Base-by-base conservation (phyloP, 306 rosid genomes). In the Prunus mongolica region DNA sequence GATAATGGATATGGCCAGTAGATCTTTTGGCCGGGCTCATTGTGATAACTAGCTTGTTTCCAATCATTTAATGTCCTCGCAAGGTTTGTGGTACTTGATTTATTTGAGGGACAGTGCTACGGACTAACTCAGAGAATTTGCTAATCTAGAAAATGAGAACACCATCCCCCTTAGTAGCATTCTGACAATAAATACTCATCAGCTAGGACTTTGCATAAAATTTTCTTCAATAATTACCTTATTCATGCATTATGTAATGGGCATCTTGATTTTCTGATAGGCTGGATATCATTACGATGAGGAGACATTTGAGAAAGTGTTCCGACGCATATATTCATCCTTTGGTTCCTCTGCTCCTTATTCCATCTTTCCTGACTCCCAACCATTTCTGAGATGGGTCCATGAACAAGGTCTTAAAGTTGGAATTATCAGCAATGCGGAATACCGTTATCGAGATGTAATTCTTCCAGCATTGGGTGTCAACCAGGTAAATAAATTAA, bases 261-360 rank as follows among this genome's bases (percentile, higher is more conserved):
- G 52, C 57, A 34, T 62, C 34, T 76, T 87, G 55, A 85, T 76
- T 89, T 85, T 52, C 24, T 82, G 55, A 58, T 89, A 95, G 97
- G 98, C 97, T 82, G 97, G 98, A 79, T 95, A 92, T 83, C 93
- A 88, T 4, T 92, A 90, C 28, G 97, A 95, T 11, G 98, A 95
- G 84, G 98, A 95, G 89, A 95, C 96, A 52, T 95, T 95, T 87
- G 98, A 92, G 83, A 95, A 95, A 77, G 90, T 95, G 79, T 95
- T 95, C 81, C 84, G 84, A 65, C 97, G 97, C 80, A 95, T 95
- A 81, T 92, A 92, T 81, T 76, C 97, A 49, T 85, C 98, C 6
- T 92, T 95, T 82, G 97, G 98, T 77, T 95, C 98, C 28, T 86
- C 97, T 72, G 98, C 97, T n/a, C 97, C 98, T 28, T 95, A 90